A percentile compares a stretch with the other conserved stretches of the same genome.
Conservation (phyloP, 257 asterid genomes). For the Cruciata laevipes region DNA sequence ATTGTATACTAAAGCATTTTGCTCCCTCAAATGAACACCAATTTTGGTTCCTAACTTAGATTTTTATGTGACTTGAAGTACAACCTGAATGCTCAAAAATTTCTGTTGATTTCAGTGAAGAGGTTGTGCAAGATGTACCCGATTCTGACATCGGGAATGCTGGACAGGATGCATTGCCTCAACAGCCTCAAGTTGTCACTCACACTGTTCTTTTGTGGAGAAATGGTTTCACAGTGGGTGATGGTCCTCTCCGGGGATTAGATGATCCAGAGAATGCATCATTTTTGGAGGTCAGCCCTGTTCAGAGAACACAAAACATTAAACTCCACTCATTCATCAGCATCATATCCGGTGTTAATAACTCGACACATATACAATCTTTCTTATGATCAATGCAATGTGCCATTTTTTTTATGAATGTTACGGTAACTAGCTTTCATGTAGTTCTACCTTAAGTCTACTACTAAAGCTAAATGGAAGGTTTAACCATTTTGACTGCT, state of each 20-base stretch:
- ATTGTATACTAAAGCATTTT: neutral
- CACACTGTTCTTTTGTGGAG: slow-evolving; percentile 64
- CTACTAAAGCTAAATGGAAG: neutral
- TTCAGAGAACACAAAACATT: neutral
- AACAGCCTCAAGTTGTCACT: slow-evolving; percentile 44
- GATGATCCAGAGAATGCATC: slow-evolving; percentile 73
- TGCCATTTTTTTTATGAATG: no score
- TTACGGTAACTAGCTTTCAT: no score
- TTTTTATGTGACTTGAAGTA: neutral
- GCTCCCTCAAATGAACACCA: neutral
- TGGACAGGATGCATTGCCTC: slow-evolving; percentile 45
- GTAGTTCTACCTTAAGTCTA: no score
- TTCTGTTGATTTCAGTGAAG: slow-evolving; percentile 38
- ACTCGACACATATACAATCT: neutral
- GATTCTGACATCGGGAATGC: slow-evolving; percentile 44
- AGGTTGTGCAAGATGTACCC: slow-evolving; percentile 63
- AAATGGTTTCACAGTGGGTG: slow-evolving; percentile 77
- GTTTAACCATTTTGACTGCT: neutral
- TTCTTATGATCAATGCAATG: neutral
- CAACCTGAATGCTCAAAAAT: neutral
- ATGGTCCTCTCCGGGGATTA: slow-evolving; percentile 71
- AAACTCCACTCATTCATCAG: neutral
- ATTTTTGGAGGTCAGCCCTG: slow-evolving; percentile 55
- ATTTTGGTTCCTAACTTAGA: neutral
- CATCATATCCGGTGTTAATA: neutral